Evolutionary conservation across 2,329 filamentous ascomycete species (phyloP), one percentile per base, ranked within the genome.

Genomic region (Lecanicillium sp.): DNA sequence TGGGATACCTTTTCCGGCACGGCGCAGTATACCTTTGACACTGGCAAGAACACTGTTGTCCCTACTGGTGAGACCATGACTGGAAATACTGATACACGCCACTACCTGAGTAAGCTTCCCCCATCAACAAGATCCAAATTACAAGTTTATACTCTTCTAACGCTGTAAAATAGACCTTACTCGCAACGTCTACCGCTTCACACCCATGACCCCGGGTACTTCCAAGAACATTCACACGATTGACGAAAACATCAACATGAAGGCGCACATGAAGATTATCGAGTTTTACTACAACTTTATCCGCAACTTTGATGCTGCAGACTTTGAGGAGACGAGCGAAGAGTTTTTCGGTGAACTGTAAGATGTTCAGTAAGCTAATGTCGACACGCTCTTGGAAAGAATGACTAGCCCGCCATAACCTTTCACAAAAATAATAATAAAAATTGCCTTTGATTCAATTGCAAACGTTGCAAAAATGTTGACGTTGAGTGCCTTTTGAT

Each of bases 1-100:
- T 78, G 67, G 54, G 53, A 63, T 4, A 49, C 72, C 3, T 62
- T 78, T 15, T 67, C 73, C 0, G 73, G 71, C 3, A 76, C 71
- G 0, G 68, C 61, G 55, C 39, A 64, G 62, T 41, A 71, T 56
- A 22, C 48, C 1, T 55, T 58, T 38, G 51, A 73, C 2, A 70
- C 69, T 29, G 65, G 70, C 1, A 58, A 65, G 3, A 62, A 68
- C 2, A 56, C 72, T 3, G 60, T 79, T 3, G 68, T 80, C 0
- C 67, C 75, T 0, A 71, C 72, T 0, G 67, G 67, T 0, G 53
- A 58, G 38, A 58, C 60, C 40, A 66, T 67, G 63, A 63, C 55
- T 4, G 63, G 61, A 5, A 67, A 67, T 44, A 67, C 63, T 0
- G 63, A 66, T 25, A 65, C 62, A 1, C 49, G 58, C n/a, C 63